phyloP scores from a whole-genome alignment of 805 yeast genomes.

The Naumovozyma dairenensis region DNA sequence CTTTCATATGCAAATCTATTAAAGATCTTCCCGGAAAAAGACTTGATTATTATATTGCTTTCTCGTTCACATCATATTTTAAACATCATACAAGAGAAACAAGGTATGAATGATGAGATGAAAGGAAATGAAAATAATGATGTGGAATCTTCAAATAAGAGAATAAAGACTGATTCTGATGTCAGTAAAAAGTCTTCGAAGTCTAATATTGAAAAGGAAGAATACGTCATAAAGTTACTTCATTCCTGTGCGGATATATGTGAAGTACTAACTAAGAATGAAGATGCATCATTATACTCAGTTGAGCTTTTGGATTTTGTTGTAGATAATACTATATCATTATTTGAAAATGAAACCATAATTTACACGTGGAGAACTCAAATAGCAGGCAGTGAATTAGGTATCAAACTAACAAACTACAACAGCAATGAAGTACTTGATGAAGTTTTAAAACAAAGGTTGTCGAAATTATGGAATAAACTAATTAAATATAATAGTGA shows the following conservation, averaged over 20 bases:
- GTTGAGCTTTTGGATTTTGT: slow-evolving; percentile 23
- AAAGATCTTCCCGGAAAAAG: background rate
- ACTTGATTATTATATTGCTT: background rate
- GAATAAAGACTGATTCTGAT: slow-evolving; percentile 22
- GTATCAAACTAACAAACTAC: slow-evolving; percentile 15
- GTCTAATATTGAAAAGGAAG: slow-evolving; percentile 40
- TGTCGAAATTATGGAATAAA: slow-evolving; percentile 5
- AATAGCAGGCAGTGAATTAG: slow-evolving; percentile 35
- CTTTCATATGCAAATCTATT: slow-evolving; percentile 36
- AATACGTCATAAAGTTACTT: slow-evolving; percentile 33
- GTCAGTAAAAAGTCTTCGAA: slow-evolving; percentile 33
- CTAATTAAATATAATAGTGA: slow-evolving; percentile 28
- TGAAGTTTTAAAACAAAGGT: background rate
- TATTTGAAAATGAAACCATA: slow-evolving; percentile 24
- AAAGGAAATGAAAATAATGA: slow-evolving; percentile 26
- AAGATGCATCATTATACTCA: slow-evolving; percentile 9
- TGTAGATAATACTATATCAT: slow-evolving; percentile 16
- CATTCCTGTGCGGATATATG: slow-evolving; percentile 31
- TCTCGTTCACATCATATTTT: background rate
- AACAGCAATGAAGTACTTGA: too few species aligned
- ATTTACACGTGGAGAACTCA: slow-evolving; percentile 55
- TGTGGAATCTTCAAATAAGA: slow-evolving; percentile 12
- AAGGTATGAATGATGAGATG: slow-evolving; percentile 6
- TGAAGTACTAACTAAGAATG: slow-evolving; percentile 10
- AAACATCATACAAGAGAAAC: background rate